phyloP scores from a whole-genome alignment of 768 basidiomycete species.

The Auricularia sp. region DNA sequence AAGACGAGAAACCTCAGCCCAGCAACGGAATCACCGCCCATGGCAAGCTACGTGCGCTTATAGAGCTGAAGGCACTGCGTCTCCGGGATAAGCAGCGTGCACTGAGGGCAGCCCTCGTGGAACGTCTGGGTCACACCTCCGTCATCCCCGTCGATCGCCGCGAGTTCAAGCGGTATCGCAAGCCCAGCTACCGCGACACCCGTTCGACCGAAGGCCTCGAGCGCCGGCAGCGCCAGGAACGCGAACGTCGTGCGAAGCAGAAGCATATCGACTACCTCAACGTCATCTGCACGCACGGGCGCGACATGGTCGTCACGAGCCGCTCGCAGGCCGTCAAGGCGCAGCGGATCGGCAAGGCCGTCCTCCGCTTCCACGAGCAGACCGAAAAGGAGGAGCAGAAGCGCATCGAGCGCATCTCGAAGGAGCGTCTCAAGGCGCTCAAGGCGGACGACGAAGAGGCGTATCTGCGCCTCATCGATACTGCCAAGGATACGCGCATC shows the following conservation, averaged over 20 bases:
- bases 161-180: slow-evolving; percentile 81
- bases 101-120: slow-evolving; percentile 75
- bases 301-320: slow-evolving; percentile 55
- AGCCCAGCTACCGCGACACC: slow-evolving; percentile 80
- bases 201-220: slow-evolving; percentile 83
- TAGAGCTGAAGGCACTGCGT: slow-evolving; percentile 85
- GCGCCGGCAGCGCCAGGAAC: slow-evolving; percentile 81
- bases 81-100: slow-evolving; percentile 87
- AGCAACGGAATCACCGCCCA: slow-evolving; percentile 32
- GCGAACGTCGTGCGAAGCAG: slow-evolving; percentile 90
- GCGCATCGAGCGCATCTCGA: slow-evolving; percentile 87
- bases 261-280: slow-evolving; percentile 91
- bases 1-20: slow-evolving; percentile 21
- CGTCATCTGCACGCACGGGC: slow-evolving; percentile 77
- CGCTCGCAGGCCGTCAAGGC: slow-evolving; percentile 39
- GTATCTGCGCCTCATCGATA: slow-evolving; percentile 98
- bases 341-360: slow-evolving; percentile 63
- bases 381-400: slow-evolving; percentile 99
- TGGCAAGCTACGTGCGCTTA: slow-evolving; percentile 79
- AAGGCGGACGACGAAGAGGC: slow-evolving; percentile 98
- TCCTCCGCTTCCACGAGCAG: slow-evolving; percentile 73
- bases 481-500: slow-evolving; percentile 97
- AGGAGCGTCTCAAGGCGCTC: slow-evolving; percentile 95
- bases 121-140: slow-evolving; percentile 78
- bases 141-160: slow-evolving; percentile 84